Base-by-base conservation (phyloP, 2,329 filamentous ascomycete genomes). In the Cytospora piceae region DNA sequence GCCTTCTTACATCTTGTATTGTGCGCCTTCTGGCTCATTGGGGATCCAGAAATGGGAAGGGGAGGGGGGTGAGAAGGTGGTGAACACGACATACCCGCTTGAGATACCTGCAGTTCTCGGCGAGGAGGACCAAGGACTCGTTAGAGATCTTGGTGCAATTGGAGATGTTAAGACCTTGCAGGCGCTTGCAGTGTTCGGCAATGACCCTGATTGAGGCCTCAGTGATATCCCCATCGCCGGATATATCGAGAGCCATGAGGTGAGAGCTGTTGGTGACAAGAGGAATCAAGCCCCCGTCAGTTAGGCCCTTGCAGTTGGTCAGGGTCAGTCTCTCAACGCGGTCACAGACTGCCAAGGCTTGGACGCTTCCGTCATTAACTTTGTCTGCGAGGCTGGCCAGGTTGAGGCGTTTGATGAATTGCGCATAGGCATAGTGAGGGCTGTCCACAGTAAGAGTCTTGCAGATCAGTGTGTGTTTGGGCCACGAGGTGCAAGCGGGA, bases 111-210 rank as follows among this genome's bases (percentile, higher is more conserved):
- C 95, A 98, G 73, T 81, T 93, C 74, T 91, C 83, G 8, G 95
- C 94, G 37, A 99, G 85, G 15, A 84, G 82, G 58, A 93, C 86
- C 77, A 99, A 83, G 61, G 93, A 95, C 61, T 94, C 90, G 73
- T 96, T 94, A 9, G 93, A 93, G 61, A 98, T 88, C 73, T 87
- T 90, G 67, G 85, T 86, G 80, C 95, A 99, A 62, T 88, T 89
- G 1, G 94, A 94, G 69, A 99, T 90, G 74, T 99, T 99, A 59
- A 99, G 81, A 4, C 95, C 95, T 77, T 99, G 95, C 9, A 99
- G 83, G 61, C 92, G 87, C 58, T 86, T 85, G 77, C 95, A 98
- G 77, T 95, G 90, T 65, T 89, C 83, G 0, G 94, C 92, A 66
- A 99, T 87, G 24, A 88, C 85, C 69, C 86, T 80, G 75, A 97